Base-by-base conservation (phyloP, 1,284 basidiomycete genomes). In the Bjerkandera adusta region DNA sequence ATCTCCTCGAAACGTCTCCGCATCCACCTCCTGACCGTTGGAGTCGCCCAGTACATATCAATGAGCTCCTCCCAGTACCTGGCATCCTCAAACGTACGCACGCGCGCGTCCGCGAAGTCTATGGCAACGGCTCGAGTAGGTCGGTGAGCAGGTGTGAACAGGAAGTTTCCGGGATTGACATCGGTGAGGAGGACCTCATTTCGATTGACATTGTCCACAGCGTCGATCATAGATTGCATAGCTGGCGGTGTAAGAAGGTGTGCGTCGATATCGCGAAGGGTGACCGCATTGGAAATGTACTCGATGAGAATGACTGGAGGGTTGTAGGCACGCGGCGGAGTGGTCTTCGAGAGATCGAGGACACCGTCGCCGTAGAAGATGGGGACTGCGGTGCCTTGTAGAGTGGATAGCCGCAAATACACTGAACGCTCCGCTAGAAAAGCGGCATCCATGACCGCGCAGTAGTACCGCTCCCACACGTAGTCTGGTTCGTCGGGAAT, bases 241-340 rank as follows among this genome's bases (percentile, higher is more conserved):
- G 35, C 30, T 7, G 41, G 15, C 11, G 5, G 29, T 18, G 11
- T 11, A 10, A 43, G 30, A 2, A 34, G 29, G 12, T 12, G 29
- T 5, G 29, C 13, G 29, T 33, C 16, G 12, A 51, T 30, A 16
- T 48, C 43, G 16, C 18, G 3, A 10, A 51, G 38, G 6, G n/a
- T 45, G 26, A 42, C 29, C 7, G 50, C 50, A 39, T 51, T 43
- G 4, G 36, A 34, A 30, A 51, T 48, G 38, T 48, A 45, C 35
- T 51, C 50, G 4, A 51, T 7, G 25, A 51, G 34, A 11, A 51
- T 21, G 4, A 42, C 45, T 4, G 40, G 36, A 1, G 38, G 49
- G 12, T 38, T 30, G 12, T 47, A 25, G 6, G 44, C 48, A 2
- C 48, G 39, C 12, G 21, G 7, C 4, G 41, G 41, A 10, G 18